These are phyloP conservation scores for Solanum clarkiae DNA, from an alignment of 257 asterid genomes.

Conservation along the genomic window DNA sequence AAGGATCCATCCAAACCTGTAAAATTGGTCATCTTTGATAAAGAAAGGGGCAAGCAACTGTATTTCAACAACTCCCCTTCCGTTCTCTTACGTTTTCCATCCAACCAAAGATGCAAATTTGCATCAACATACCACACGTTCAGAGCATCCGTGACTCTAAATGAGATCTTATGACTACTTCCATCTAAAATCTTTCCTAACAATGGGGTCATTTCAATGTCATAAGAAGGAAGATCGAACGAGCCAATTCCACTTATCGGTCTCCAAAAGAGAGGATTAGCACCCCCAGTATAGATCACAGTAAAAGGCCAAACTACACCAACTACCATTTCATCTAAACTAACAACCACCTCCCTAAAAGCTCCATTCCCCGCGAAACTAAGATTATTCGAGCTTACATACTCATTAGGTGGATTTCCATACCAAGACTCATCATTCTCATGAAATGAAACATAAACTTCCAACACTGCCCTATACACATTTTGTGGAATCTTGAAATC, in stretches of 20 bases:
- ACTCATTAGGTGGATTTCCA: constrained; percentile 51
- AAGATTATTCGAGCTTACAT: constrained; percentile 28
- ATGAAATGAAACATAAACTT: constrained; percentile 72
- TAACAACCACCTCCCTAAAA: constrained; percentile 57
- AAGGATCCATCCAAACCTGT: constrained; percentile 52
- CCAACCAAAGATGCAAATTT: constrained; percentile 83
- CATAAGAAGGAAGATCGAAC: constrained; percentile 62
- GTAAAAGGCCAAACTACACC: constrained; percentile 79
- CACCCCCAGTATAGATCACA: constrained; percentile 70
- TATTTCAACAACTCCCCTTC: constrained; percentile 36
- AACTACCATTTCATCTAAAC: constrained; percentile 30
- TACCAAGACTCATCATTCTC: constrained; percentile 79
- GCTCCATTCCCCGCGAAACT: constrained; percentile 56
- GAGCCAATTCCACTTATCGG: constrained; percentile 78
- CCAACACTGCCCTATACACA: constrained; percentile 55
- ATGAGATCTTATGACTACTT: constrained; percentile 29
- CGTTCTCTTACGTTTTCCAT: constrained; percentile 21
- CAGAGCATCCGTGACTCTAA: constrained; percentile 50
- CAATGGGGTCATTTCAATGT: constrained; percentile 60
- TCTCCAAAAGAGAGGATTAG: constrained; percentile 71
- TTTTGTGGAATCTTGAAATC: constrained; percentile 41
- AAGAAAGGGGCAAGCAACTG: constrained; percentile 6
- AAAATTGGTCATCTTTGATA: constrained; percentile 14
- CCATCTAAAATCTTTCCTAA: constrained; percentile 53
- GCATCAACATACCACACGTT: constrained; percentile 80